Evolutionary conservation across 495 filamentous ascomycete species (phyloP).

Genomic region (Penicillium manginii): DNA sequence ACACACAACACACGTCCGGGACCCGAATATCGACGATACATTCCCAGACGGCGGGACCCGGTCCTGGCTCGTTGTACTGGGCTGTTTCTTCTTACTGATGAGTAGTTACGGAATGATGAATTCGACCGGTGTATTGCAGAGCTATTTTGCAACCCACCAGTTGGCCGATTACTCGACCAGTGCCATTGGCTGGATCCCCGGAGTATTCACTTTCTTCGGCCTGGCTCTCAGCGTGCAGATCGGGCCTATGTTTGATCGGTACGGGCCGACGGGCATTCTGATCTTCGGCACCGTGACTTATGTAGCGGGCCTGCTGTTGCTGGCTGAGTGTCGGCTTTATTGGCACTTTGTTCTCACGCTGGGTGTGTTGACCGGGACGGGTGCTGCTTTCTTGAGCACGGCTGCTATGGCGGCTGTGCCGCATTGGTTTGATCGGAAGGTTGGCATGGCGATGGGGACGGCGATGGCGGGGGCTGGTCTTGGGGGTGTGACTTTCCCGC

Average conservation of each 20-base stretch:
- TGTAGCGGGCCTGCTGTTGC: slow-evolving; percentile 55
- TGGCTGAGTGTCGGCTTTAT: slow-evolving; percentile 56
- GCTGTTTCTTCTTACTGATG: slow-evolving; percentile 64
- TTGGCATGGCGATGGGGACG: slow-evolving; percentile 42
- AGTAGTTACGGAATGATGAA: slow-evolving; percentile 66
- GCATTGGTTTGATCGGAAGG: slow-evolving; percentile 45
- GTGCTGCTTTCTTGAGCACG: slow-evolving; percentile 61
- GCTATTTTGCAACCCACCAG: slow-evolving; percentile 63
- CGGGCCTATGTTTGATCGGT: slow-evolving; percentile 67
- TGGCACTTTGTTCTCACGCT: slow-evolving; percentile 71
- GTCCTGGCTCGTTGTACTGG: slow-evolving; percentile 67
- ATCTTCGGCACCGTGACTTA: slow-evolving; percentile 55
- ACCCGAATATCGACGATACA: slow-evolving; percentile 23
- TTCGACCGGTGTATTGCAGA: slow-evolving; percentile 64
- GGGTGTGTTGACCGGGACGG: slow-evolving; percentile 60
- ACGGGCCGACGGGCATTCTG: slow-evolving; percentile 59
- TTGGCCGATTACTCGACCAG: slow-evolving; percentile 56
- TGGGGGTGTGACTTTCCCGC: slow-evolving; percentile 66
- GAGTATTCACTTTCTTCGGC: slow-evolving; percentile 64
- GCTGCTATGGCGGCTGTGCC: slow-evolving; percentile 43
- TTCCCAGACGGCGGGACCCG: slow-evolving; percentile 65
- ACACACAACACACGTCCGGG: slow-evolving; percentile 23
- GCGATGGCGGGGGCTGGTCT: slow-evolving; percentile 42
- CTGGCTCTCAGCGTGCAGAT: slow-evolving; percentile 65
- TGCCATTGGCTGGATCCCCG: slow-evolving; percentile 68